Conservation (phyloP, 2,329 filamentous ascomycete genomes). For the Dothideomycetidae sp. region DNA sequence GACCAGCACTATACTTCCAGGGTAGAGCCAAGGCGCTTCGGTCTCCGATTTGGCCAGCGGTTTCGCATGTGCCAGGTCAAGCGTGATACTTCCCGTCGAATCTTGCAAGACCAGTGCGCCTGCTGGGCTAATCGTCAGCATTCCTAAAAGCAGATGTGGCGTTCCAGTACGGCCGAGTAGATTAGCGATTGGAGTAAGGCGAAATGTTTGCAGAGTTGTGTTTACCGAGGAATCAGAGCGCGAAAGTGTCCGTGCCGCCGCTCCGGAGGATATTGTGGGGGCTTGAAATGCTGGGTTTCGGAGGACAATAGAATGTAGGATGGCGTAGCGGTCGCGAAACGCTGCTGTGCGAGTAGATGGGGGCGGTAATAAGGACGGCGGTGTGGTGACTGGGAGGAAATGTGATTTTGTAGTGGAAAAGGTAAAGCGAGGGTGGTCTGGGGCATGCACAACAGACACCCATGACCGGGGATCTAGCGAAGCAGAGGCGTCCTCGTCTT, state of each 20-base stretch:
- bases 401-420: conserved; percentile 78
- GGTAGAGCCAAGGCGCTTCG: conserved; percentile 70
- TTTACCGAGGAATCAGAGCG: conserved; percentile 42
- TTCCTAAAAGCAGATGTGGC: conserved; percentile 72
- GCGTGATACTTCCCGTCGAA: conserved; percentile 69
- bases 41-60: conserved; percentile 60
- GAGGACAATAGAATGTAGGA: conserved; percentile 81
- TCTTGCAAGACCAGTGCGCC: conserved; percentile 75
- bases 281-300: conserved; percentile 88
- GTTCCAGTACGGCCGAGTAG: conserved; percentile 65
- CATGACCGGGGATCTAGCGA: conserved; percentile 61
- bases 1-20: conserved; percentile 89
- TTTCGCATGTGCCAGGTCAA: conserved; percentile 69
- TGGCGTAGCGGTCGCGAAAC: conserved; percentile 81
- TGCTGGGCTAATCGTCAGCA: conserved; percentile 66
- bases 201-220: conserved; percentile 55
- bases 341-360: conserved; percentile 69
- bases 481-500: conserved; percentile 45
- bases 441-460: conserved; percentile 72
- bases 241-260: conserved; percentile 37
- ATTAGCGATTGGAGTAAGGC: conserved; percentile 73
- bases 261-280: conserved; percentile 53
- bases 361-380: conserved; percentile 45
- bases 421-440: conserved; percentile 64
- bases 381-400: conserved; percentile 51